These are phyloP conservation scores for Suillus subalutaceus DNA, from an alignment of 768 basidiomycete genomes.

Conservation along the genomic window DNA sequence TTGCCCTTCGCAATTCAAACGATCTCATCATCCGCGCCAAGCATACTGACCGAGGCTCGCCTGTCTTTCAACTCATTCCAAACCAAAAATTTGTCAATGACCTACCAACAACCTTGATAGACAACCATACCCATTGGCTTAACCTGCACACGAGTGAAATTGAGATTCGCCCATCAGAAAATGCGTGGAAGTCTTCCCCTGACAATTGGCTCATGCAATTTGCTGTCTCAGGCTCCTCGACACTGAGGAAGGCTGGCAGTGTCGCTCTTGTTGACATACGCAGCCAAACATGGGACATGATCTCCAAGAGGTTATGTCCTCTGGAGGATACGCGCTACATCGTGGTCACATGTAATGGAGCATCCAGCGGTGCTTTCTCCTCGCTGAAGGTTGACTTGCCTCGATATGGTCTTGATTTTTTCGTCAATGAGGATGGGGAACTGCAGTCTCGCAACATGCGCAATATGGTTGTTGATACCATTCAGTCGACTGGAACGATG, in stretches of 20 bases:
- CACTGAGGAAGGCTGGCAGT: constrained; percentile 9
- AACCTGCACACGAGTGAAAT: too few relatives aligned
- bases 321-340: constrained; percentile 29
- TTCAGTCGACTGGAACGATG: constrained; percentile 47
- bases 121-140: too few relatives aligned
- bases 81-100: too few relatives aligned
- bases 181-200: too few relatives aligned
- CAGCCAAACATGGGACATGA: constrained; percentile 31
- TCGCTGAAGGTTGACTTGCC: constrained; percentile 38
- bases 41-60: too few relatives aligned
- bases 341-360: constrained; percentile 18
- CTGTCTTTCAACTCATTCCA: too few relatives aligned
- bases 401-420: constrained; percentile 45
- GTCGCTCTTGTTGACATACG: constrained; percentile 28
- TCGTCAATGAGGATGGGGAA: constrained; percentile 31
- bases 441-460: constrained; percentile 45
- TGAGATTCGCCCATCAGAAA: too few relatives aligned
- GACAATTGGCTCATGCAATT: too few relatives aligned
- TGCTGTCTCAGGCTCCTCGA: background rate
- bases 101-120: too few relatives aligned
- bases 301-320: constrained; percentile 25
- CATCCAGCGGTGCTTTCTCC: background rate
- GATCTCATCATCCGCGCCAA: too few relatives aligned
- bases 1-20: too few relatives aligned
- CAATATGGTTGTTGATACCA: constrained; percentile 43